Base-by-base conservation (phyloP, 1,284 basidiomycete species). In the Trichosporon asahii region DNA sequence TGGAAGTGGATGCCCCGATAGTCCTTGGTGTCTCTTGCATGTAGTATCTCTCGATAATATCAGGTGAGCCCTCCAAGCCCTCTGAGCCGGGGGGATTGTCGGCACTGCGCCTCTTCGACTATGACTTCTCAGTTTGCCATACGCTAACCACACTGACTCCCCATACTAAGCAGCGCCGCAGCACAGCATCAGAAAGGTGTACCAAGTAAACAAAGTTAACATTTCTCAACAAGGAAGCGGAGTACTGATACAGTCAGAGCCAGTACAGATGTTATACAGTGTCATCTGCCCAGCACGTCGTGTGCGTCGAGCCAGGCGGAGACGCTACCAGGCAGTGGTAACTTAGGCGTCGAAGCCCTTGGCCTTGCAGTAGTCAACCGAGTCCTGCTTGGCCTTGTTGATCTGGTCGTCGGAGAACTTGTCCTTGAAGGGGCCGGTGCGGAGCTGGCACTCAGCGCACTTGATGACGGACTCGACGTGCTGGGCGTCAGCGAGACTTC, bases 371-470 rank as follows among this genome's bases (percentile, higher is more conserved):
- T 31, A 61, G 57, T 65, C 67, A 29, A 65, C 40, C 29, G 63
- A 64, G 49, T 66, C 60, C 65, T 66, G 53, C n/a, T 64, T 60
- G 23, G 27, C 64, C 21, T 40, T 31, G 33, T 53, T 23, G 46
- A 66, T 35, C 40, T 53, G 31, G 21, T 66, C 49, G 53, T 66
- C 57, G 29, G 27, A 31, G 57, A 61, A 31, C 27, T 61, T 3
- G 57, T 61, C 27, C 14, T 21, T 12, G 29, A n/a, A 61, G 27
- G 57, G 57, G 6, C 57, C 57, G 8, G 27, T 61, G 57, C 57
- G 57, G 27, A 61, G 27, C 57, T 61, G 57, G 57, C 57, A 61
- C 57, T 61, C 57, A 31, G 57, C 57, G 57, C 57, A 61, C 57
- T 61, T 61, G 57, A 61, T 18, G 29, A 29, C 29, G 29, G 31